Conservation (phyloP, 2,329 filamentous ascomycete genomes). For the Diaporthe capsici region DNA sequence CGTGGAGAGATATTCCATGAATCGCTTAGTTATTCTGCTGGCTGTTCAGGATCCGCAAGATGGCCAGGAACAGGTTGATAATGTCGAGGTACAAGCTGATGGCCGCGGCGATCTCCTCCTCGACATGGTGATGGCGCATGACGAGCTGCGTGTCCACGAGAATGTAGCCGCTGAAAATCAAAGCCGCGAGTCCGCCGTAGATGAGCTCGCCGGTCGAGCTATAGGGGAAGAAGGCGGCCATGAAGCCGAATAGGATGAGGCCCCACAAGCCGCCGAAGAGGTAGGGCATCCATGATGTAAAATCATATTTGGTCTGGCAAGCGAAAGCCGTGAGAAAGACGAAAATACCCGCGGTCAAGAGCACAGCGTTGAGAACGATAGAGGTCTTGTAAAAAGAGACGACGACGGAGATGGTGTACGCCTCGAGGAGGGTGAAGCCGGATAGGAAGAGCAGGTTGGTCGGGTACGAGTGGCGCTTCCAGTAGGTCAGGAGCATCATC, state of each 20-base stretch:
- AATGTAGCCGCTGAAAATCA: constrained; percentile 96
- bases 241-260: constrained; percentile 92
- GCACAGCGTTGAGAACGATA: constrained; percentile 90
- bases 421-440: constrained; percentile 91
- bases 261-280: constrained; percentile 93
- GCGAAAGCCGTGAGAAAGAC: constrained; percentile 87
- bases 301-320: constrained; percentile 98
- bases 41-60: constrained; percentile 95
- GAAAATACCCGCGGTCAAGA: constrained; percentile 89
- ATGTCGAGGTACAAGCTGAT: constrained; percentile 97
- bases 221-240: constrained; percentile 89
- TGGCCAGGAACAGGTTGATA: constrained; percentile 96
- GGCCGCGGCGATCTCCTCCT: constrained; percentile 96
- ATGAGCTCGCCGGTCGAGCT: constrained; percentile 86
- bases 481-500: constrained; percentile 90
- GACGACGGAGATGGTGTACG: constrained; percentile 92
- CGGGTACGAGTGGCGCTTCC: constrained; percentile 96
- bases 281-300: constrained; percentile 97
- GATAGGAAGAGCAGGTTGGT: constrained; percentile 94
- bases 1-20: background rate
- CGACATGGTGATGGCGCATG: constrained; percentile 95
- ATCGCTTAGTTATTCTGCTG: constrained; percentile 86
- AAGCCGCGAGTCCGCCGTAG: constrained; percentile 84
- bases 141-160: constrained; percentile 96
- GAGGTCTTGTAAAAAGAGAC: constrained; percentile 89